Evolutionary conservation across 2,329 filamentous ascomycete species (phyloP), one percentile per base, ranked within the genome.

Genomic region (Calycina herbarum): DNA sequence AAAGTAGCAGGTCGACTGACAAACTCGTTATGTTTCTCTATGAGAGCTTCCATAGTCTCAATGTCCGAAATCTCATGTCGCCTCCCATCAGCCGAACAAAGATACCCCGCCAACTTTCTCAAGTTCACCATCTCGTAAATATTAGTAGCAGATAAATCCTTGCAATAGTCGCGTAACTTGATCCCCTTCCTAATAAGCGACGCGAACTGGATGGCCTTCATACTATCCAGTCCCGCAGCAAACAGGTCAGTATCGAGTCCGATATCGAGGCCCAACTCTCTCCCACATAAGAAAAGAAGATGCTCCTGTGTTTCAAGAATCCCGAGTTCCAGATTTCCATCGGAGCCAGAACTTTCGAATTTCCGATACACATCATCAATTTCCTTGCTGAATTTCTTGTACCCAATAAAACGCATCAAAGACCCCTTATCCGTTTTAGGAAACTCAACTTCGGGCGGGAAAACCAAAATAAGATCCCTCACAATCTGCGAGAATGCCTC

Each of bases 81-180:
- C 1, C 71, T 69, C 10, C 75, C 69, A 0, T 80, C 82, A 2
- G 74, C 76, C 1, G 79, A 75, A 56, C 78, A 72, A 0, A 88
- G 73, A 66, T 82, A 78, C 1, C 71, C 72, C 3, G 83, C 79
- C 20, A 88, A 74, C 35, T 76, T 76, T 13, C 75, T 71, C 40
- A 86, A 75, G 2, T 81, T 85, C 0, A 82, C 83, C 40, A 82
- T 79, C 51, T 89, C 86, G 59, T 86, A 89, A 0, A 87, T 80
- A 0, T 89, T 78, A 54, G 60, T 87, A 89, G 59, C 84, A 81
- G 0, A 81, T 80, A 0, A 88, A 73, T 11, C 45, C 24, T 15
- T 79, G 76, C 48, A 24, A 15, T 54, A 24, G 0, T 81, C 80
- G 1, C 79, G 78, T 1, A 86, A 70, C 31, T 86, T 79, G 1